Evolutionary conservation across 495 filamentous ascomycete species (phyloP), one percentile per base, ranked within the genome.

Genomic region (Pseudoneurospora amorphoporcata): DNA sequence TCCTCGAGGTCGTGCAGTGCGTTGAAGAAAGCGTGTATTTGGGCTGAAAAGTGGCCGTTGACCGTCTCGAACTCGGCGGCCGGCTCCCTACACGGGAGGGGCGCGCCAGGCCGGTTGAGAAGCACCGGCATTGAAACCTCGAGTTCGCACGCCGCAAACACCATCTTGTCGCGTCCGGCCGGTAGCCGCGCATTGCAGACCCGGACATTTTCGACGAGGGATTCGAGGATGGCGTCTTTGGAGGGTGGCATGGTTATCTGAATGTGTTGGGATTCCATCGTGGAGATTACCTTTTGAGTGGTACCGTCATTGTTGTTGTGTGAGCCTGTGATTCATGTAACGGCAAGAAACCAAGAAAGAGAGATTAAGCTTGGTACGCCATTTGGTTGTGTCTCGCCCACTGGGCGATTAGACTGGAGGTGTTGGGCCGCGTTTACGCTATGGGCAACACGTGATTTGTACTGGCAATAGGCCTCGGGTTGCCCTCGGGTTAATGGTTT

Each of bases 1-100:
- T 71, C 61, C 68, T 77, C 76, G 69, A 77, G 45, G 9, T 75
- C 70, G 69, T 70, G 75, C 10, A 75, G 70, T 53, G 70, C 73
- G 23, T 76, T 69, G 73, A 78, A 76, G 32, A 76, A 75, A 23
- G 77, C 74, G 69, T 80, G 78, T 2, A 80, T 38, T 74, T 80
- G 76, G 61, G 76, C 77, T 42, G 74, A 77, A 70, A 77, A 77
- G 40, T 75, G 76, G 29, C 73, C 72, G 74, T 77, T 76, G 74
- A 78, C 68, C 41, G 23, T 58, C 72, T 76, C 73, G 68, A 76
- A 76, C 69, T 73, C 75, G 40, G 61, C 72, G 43, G 61, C 45
- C 69, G 75, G 70, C 74, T 80, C 78, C 70, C 75, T 41, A 35
- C 77, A 80, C 38, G 75, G 39, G 35, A 80, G 69, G 43, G 58